These are phyloP conservation scores for Neofusicoccum parvum DNA, from an alignment of 2,329 filamentous ascomycete species.

Conservation along the genomic window DNA sequence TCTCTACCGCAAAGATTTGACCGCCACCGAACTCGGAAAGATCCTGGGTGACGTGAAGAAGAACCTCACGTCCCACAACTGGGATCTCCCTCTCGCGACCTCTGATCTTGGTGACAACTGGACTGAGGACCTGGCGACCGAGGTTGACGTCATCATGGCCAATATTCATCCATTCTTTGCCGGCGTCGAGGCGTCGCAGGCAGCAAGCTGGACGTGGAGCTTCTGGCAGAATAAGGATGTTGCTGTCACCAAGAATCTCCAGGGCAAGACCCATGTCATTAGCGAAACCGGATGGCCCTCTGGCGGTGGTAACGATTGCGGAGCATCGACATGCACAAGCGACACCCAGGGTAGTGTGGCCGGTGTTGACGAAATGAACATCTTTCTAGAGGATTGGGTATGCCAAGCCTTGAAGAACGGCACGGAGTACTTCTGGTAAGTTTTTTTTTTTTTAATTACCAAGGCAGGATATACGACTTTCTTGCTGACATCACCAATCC, in stretches of 20 bases:
- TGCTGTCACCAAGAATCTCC: slow-evolving; percentile 59
- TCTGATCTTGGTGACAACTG: slow-evolving; percentile 90
- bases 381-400: slow-evolving; percentile 84
- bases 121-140: slow-evolving; percentile 67
- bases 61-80: slow-evolving; percentile 67
- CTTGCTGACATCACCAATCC: background rate
- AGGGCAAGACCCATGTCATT: slow-evolving; percentile 71
- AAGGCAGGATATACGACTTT: no score
- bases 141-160: slow-evolving; percentile 88
- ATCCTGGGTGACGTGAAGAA: slow-evolving; percentile 68
- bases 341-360: slow-evolving; percentile 69
- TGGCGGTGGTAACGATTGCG: slow-evolving; percentile 78
- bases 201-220: slow-evolving; percentile 76
- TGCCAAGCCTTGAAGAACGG: slow-evolving; percentile 78
- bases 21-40: slow-evolving; percentile 61
- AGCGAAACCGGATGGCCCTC: slow-evolving; percentile 92
- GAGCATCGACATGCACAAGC: slow-evolving; percentile 60
- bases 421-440: slow-evolving; percentile 90
- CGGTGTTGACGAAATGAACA: slow-evolving; percentile 77
- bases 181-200: slow-evolving; percentile 67
- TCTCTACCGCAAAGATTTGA: slow-evolving; percentile 67
- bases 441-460: background rate
- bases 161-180: slow-evolving; percentile 97
- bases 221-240: slow-evolving; percentile 79
- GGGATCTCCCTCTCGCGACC: slow-evolving; percentile 74